Percentiles rank a stretch among this genome's conserved stretches.
These are phyloP conservation scores for Dryas drummondii DNA, from an alignment of 306 rosid genomes.

Conservation along the genomic window DNA sequence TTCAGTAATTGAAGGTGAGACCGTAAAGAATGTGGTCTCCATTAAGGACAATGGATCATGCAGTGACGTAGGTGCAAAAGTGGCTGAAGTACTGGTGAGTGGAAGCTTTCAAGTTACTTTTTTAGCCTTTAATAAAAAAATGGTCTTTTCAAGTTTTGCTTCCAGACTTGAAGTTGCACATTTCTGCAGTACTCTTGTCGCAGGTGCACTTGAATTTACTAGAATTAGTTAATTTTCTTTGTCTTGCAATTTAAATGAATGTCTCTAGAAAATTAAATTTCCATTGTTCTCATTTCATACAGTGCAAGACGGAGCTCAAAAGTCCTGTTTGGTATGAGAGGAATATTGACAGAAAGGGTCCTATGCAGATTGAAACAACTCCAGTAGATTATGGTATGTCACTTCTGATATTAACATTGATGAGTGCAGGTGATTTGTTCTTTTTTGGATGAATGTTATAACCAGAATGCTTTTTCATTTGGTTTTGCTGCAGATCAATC, in stretches of 20 bases:
- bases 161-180: background rate
- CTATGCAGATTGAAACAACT: conserved; percentile 19
- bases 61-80: conserved; percentile 26
- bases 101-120: conserved; percentile 22
- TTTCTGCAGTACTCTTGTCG: background rate
- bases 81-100: conserved; percentile 50
- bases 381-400: conserved; percentile 29
- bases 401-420: conserved; percentile 8
- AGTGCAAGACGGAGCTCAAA: conserved; percentile 33
- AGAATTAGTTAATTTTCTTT: background rate
- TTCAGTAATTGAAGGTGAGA: conserved; percentile 1
- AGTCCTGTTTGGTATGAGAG: conserved; percentile 28
- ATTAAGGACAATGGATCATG: conserved; percentile 29
- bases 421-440: conserved; percentile 29
- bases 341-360: conserved; percentile 31
- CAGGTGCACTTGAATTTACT: background rate
- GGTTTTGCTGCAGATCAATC: conserved; percentile 37
- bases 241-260: background rate
- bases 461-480: conserved; percentile 26
- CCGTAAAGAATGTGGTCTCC: conserved; percentile 6
- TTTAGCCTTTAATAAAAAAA: background rate
- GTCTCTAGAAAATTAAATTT: conserved; percentile 14
- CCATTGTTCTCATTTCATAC: conserved; percentile 9
- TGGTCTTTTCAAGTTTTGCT: conserved; percentile 20
- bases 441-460: conserved; percentile 26